phyloP scores from a whole-genome alignment of 352 stramenopile species.

The Pythium diclinum region DNA sequence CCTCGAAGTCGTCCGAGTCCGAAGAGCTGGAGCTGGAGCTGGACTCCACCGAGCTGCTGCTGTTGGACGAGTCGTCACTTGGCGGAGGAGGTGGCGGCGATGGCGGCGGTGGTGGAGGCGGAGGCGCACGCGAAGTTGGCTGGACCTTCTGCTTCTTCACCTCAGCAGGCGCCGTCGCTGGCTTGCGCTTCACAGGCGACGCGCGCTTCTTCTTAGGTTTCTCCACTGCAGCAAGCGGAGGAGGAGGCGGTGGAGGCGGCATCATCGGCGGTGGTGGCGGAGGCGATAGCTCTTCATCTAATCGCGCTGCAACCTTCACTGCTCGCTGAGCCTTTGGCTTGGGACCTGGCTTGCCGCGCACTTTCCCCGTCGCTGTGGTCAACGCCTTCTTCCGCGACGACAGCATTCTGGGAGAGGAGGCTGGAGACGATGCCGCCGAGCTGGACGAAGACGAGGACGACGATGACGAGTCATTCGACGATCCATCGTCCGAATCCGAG shows the following conservation, averaged over 20 bases:
- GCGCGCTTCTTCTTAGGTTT: slow-evolving; percentile 31
- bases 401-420: slow-evolving; percentile 17
- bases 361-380: slow-evolving; percentile 16
- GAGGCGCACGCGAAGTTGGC: slow-evolving; percentile 1
- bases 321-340: slow-evolving; percentile 14
- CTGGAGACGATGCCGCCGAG: slow-evolving; percentile 26
- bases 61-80: slow-evolving; percentile 21
- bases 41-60: slow-evolving; percentile 25
- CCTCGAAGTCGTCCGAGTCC: slow-evolving; percentile 27
- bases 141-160: slow-evolving; percentile 18
- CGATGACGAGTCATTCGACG: slow-evolving; percentile 44
- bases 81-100: slow-evolving; percentile 22
- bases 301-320: slow-evolving; percentile 8
- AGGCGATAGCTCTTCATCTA: slow-evolving; percentile 18
- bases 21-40: slow-evolving; percentile 32
- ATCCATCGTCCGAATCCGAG: slow-evolving; percentile 60
- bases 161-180: slow-evolving; percentile 3
- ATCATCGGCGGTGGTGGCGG: slow-evolving; percentile 30
- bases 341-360: slow-evolving; percentile 19
- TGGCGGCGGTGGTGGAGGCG: slow-evolving; percentile 19
- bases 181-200: slow-evolving; percentile 20
- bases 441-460: slow-evolving; percentile 30
- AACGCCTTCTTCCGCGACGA: slow-evolving; percentile 22
- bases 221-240: slow-evolving; percentile 11
- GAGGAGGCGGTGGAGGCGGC: slow-evolving; percentile 34